Evolutionary conservation across 768 basidiomycete genomes (phyloP).

Genomic region (Polyporus arcularius): DNA sequence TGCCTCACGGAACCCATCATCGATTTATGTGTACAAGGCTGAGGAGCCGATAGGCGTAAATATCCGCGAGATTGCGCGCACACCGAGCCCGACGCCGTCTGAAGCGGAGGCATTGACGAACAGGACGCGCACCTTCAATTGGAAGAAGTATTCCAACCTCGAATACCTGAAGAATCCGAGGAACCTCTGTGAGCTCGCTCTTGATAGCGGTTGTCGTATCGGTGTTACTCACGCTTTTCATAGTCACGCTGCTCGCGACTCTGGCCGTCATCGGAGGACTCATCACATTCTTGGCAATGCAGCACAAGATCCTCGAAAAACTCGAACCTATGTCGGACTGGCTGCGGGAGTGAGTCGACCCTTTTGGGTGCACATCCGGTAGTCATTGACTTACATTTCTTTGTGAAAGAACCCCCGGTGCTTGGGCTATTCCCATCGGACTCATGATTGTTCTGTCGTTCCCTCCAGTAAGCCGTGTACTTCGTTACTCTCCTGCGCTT

Average conservation of each 20-base stretch:
- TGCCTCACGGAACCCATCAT: too few species aligned
- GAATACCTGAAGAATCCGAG: neutral
- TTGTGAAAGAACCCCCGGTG: constrained; percentile 23
- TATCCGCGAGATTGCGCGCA: constrained; percentile 22
- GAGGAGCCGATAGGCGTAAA: too few species aligned
- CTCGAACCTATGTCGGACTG: constrained; percentile 63
- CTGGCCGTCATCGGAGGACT: constrained; percentile 31
- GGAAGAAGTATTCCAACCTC: too few species aligned
- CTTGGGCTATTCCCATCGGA: constrained; percentile 45
- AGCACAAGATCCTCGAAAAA: constrained; percentile 61
- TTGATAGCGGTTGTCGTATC: too few species aligned
- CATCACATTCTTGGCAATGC: constrained; percentile 41
- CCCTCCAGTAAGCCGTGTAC: constrained; percentile 32
- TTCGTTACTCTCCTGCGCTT: neutral
- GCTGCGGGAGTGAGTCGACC: constrained; percentile 53
- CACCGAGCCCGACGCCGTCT: constrained; percentile 37
- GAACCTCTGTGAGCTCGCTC: neutral
- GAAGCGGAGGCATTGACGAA: constrained; percentile 29
- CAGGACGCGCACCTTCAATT: constrained; percentile 5
- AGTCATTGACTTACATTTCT: neutral
- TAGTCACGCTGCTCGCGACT: neutral
- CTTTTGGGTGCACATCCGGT: neutral
- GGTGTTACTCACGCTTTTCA: neutral
- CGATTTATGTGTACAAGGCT: too few species aligned
- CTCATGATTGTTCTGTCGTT: constrained; percentile 43